phyloP scores from a whole-genome alignment of 2,329 filamentous ascomycete genomes.

The Annulohypoxylon truncatum region DNA sequence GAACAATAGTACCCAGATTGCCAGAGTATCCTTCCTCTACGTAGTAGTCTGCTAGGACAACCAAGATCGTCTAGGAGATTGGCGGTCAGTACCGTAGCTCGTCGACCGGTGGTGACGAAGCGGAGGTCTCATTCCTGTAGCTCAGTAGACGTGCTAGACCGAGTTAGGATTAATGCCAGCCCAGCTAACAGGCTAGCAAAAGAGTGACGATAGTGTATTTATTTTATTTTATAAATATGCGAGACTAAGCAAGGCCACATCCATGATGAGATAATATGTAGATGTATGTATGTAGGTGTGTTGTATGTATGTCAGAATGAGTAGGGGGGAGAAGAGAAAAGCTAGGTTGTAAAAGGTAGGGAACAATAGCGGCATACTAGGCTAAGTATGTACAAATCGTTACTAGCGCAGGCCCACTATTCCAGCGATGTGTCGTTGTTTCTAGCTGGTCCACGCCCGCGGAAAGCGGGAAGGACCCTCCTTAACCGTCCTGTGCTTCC shows the following conservation, averaged over 20 bases:
- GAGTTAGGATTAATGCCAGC: constrained; percentile 25
- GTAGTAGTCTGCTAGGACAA: constrained; percentile 32
- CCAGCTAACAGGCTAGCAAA: constrained; percentile 30
- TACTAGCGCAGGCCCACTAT: constrained; percentile 39
- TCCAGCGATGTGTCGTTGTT: constrained; percentile 25
- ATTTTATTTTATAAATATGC: neutral
- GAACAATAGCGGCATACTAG: constrained; percentile 33
- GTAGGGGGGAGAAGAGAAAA: neutral
- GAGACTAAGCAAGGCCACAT: constrained; percentile 4
- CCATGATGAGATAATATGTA: constrained; percentile 24
- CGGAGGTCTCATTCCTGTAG: constrained; percentile 37
- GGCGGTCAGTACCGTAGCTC: constrained; percentile 39
- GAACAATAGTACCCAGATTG: constrained; percentile 20
- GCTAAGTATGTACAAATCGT: constrained; percentile 18
- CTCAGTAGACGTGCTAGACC: constrained; percentile 28
- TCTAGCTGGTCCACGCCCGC: constrained; percentile 45
- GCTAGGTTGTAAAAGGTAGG: constrained; percentile 20
- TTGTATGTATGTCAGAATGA: constrained; percentile 32
- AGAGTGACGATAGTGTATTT: constrained; percentile 26
- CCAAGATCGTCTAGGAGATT: constrained; percentile 40
- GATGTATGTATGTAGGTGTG: constrained; percentile 4
- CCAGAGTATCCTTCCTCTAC: constrained; percentile 17
- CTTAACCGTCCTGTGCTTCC: constrained; percentile 30
- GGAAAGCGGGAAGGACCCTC: constrained; percentile 48
- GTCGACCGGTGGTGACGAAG: constrained; percentile 35